Evolutionary conservation across 2,329 filamentous ascomycete genomes (phyloP), one percentile per base, ranked within the genome.

Genomic region (Chalaropsis ovoidea): DNA sequence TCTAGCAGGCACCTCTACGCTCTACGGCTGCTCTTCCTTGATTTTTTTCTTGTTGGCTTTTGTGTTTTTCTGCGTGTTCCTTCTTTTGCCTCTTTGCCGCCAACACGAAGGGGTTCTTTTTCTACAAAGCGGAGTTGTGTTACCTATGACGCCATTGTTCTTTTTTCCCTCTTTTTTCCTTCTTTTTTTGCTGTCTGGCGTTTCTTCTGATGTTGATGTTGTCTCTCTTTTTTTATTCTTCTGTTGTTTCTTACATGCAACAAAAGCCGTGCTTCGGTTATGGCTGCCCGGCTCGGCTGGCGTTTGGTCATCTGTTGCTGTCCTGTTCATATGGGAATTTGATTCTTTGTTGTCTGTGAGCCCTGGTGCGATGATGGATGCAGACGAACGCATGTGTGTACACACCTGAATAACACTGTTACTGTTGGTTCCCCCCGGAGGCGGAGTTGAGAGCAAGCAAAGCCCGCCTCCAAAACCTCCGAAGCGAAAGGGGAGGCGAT

Each of bases 121-220:
- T 19, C 31, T n/a, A 39, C 47, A 58, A 19, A 35, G 54, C 54
- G 54, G 54, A 39, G 54, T 19, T 58, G 54, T 58, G 54, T 58
- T 13, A 35, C 54, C 54, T n/a, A 58, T 58, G 54, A 58, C 31
- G 54, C 27, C 27, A 39, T 15, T 35, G 31, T 58, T 56, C 15
- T 65, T 54, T 43, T 54, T 61, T 52, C 17, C 19, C n/a, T n/a
- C n/a, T n/a, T 58, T 60, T 24, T 64, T 5, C 8, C 42, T 19
- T 64, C 22, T 42, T 61, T 61, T 61, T 65, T 65, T 54, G n/a
- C n/a, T 61, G n/a, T 47, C 27, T 39, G 39, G 39, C 41, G 45
- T 39, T 39, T 64, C 31, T 62, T 62, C 17, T 49, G 7, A 31
- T 58, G 17, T 62, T 39, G 61, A 0, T 45, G 7, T 31, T 62